Conservation (phyloP, 2,329 filamentous ascomycete species). For the Aspergillus fructus region DNA sequence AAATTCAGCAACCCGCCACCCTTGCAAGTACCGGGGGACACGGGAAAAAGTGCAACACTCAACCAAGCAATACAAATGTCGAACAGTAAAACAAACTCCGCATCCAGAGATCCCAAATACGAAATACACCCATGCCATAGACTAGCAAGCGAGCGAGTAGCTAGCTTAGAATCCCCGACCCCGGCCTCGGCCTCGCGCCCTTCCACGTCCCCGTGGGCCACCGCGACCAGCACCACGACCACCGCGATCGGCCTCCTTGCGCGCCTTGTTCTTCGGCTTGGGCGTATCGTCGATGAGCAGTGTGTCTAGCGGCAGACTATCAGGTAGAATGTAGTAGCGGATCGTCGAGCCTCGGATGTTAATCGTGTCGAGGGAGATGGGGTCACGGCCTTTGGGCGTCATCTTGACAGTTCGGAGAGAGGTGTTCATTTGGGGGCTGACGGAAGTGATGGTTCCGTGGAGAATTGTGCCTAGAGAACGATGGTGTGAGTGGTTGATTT, state of each 20-base stretch:
- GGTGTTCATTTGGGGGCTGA: conserved; percentile 98
- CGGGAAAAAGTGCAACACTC: not conserved
- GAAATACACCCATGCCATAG: conserved; percentile 1
- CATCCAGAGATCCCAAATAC: conserved; percentile 16
- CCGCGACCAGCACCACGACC: conserved; percentile 48
- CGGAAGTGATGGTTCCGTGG: conserved; percentile 93
- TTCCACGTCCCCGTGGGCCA: conserved; percentile 52
- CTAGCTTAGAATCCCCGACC: conserved; percentile 22
- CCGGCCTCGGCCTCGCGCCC: conserved; percentile 47
- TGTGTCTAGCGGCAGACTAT: conserved; percentile 91
- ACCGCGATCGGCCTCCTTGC: conserved; percentile 73
- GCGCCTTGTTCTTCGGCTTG: conserved; percentile 99
- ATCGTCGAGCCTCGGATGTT: conserved; percentile 96
- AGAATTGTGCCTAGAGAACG: conserved; percentile 75
- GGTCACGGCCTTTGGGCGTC: conserved; percentile 84
- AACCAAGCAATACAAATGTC: not conserved
- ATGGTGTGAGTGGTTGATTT: not conserved
- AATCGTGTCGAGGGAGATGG: conserved; percentile 88
- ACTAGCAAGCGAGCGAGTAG: not conserved
- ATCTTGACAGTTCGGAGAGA: conserved; percentile 94
- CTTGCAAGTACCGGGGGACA: not conserved
- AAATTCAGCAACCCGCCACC: not conserved
- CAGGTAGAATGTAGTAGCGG: conserved; percentile 93
- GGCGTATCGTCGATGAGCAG: conserved; percentile 93
- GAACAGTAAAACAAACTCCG: conserved; percentile 6